These are phyloP conservation scores for Kalmusia sp. DNA, from an alignment of 2,329 filamentous ascomycete species.

Conservation along the genomic window DNA sequence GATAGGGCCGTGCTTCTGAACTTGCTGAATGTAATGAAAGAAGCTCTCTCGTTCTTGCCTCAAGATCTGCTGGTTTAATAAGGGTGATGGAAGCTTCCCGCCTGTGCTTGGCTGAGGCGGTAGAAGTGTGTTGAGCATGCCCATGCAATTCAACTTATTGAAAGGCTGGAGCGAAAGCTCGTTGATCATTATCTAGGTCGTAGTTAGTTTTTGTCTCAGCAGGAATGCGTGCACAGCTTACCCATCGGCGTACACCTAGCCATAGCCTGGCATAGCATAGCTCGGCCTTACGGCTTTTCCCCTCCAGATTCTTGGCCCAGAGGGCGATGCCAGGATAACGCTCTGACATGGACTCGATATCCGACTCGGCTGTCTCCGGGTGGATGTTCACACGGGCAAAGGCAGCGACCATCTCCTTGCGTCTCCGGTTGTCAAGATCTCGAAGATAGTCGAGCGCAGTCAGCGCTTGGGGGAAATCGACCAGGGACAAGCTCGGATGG, in stretches of 20 bases:
- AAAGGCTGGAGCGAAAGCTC: conserved; percentile 68
- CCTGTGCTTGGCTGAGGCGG: conserved; percentile 58
- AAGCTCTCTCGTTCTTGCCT: conserved; percentile 66
- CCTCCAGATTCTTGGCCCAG: conserved; percentile 62
- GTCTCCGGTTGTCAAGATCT: conserved; percentile 66
- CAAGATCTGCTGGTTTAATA: conserved; percentile 60
- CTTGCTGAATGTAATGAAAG: conserved; percentile 66
- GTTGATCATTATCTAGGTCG: conserved; percentile 65
- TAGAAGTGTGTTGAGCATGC: conserved; percentile 72
- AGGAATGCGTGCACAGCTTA: conserved; percentile 43
- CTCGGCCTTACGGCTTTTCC: conserved; percentile 48
- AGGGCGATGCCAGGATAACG: conserved; percentile 61
- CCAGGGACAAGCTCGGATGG: conserved; percentile 60
- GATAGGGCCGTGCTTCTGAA: conserved; percentile 62
- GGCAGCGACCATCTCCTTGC: conserved; percentile 63
- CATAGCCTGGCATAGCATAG: conserved; percentile 66
- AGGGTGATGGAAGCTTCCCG: conserved; percentile 54
- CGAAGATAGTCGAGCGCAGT: conserved; percentile 71
- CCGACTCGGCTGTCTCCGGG: conserved; percentile 53
- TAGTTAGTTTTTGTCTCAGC: conserved; percentile 12
- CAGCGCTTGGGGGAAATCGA: conserved; percentile 71
- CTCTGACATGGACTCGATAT: conserved; percentile 57
- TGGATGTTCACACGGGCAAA: conserved; percentile 62
- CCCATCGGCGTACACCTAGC: conserved; percentile 68
- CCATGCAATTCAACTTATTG: conserved; percentile 70